phyloP scores from a whole-genome alignment of 169 alveolate genomes.

The Eimeria sp. region DNA sequence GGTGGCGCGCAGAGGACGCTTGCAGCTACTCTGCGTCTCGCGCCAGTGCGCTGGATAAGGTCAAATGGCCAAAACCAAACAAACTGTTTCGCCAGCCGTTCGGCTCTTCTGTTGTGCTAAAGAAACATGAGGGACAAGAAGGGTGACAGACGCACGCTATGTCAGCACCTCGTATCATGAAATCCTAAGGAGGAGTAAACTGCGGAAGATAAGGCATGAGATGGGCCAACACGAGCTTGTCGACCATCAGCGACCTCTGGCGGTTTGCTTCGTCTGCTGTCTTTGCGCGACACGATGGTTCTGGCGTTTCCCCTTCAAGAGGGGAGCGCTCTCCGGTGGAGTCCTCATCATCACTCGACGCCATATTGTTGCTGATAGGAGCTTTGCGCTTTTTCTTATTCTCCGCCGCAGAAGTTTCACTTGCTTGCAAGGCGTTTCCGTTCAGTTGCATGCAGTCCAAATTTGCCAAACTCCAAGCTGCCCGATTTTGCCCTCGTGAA shows the following conservation, averaged over 20 bases:
- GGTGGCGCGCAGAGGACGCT: slow-evolving; percentile 3
- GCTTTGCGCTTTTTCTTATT: slow-evolving; percentile 9
- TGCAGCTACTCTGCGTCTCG: slow-evolving; percentile 12
- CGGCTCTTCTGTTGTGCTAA: not conserved
- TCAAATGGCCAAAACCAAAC: slow-evolving; percentile 29
- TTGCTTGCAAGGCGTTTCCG: slow-evolving; percentile 18
- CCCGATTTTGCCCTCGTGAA: slow-evolving; percentile 6
- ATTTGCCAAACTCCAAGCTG: not conserved
- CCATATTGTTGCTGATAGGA: slow-evolving; percentile 9
- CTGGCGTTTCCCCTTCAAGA: not conserved
- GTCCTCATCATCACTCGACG: slow-evolving; percentile 32
- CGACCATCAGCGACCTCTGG: slow-evolving; percentile 66
- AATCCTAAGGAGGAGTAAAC: slow-evolving; percentile 17
- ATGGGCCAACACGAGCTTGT: slow-evolving; percentile 67
- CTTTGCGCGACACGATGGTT: slow-evolving; percentile 5
- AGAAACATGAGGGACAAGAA: not conserved
- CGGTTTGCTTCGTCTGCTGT: slow-evolving; percentile 21
- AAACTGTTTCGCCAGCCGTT: not conserved
- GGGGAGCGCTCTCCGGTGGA: slow-evolving; percentile 38
- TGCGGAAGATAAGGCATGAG: slow-evolving; percentile 75
- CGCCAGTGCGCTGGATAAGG: slow-evolving; percentile 22
- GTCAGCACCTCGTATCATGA: not conserved
- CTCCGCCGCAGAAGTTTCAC: not conserved
- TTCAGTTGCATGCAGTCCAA: not conserved
- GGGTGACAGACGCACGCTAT: not conserved